Conservation (phyloP, 345 rosid species). For the Linum trigynum region DNA sequence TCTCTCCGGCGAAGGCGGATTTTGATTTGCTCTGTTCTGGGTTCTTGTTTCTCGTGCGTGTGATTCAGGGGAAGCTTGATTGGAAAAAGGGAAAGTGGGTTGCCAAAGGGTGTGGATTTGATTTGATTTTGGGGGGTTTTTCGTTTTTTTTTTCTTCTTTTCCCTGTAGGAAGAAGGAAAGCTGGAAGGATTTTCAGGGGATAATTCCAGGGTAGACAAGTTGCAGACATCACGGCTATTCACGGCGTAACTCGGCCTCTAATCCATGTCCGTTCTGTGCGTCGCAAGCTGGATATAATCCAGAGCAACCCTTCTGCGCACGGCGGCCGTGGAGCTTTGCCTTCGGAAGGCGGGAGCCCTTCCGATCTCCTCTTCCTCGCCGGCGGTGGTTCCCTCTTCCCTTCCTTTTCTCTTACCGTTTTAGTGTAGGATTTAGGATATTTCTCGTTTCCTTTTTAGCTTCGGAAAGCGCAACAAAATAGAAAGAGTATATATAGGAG, state of each 20-base stretch:
- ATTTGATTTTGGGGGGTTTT: background rate
- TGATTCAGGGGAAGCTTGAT: no score
- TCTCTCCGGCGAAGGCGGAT: background rate
- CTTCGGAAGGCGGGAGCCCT: constrained; percentile 99
- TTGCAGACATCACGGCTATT: constrained; percentile 99
- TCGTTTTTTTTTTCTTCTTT: no score
- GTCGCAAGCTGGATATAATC: constrained; percentile 66
- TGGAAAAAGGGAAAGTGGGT: background rate
- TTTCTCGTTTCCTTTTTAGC: background rate
- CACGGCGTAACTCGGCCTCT: constrained; percentile 48
- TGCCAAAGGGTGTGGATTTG: background rate
- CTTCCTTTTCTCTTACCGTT: constrained; percentile 9
- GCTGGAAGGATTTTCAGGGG: background rate
- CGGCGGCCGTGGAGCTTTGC: constrained; percentile 99
- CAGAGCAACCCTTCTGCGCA: constrained; percentile 95
- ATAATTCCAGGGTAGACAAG: constrained; percentile 11
- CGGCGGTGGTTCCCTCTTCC: constrained; percentile 62
- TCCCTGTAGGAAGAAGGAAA: background rate
- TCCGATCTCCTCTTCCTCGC: constrained; percentile 99
- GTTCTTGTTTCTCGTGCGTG: background rate
- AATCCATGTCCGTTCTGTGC: constrained; percentile 46
- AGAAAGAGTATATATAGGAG: background rate
- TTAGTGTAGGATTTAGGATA: constrained; percentile 3
- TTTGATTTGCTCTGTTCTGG: background rate
- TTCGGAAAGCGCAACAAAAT: background rate